Evolutionary conservation across 768 basidiomycete genomes (phyloP), one percentile per base, ranked within the genome.

Genomic region (Strobilomyces echinocephalus): DNA sequence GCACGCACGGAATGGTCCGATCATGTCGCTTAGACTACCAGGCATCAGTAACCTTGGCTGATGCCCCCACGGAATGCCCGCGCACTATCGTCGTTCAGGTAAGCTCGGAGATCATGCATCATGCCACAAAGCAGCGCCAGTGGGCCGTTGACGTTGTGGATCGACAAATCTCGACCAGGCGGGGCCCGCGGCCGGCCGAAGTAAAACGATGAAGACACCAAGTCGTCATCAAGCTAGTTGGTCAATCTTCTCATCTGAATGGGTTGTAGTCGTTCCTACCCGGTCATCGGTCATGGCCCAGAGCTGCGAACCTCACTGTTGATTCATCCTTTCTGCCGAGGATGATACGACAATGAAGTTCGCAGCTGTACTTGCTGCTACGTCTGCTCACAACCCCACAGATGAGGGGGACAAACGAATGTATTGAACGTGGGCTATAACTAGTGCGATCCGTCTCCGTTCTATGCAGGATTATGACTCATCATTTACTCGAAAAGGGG

Each of bases 401-500:
- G 24, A 24, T 24, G 24, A n/a, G 24, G 24, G 4, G 24, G 24
- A 24, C 24, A 2, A 24, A 24, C 4, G 24, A 24, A 24, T 24
- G 4, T 24, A 24, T 24, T 24, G 24, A 24, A 24, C 24, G 4
- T 24, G 24, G 24, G 24, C 24, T 24, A 24, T 2, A 4, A n/a
- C n/a, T n/a, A n/a, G n/a, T n/a, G n/a, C n/a, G n/a, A n/a, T n/a
- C n/a, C n/a, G n/a, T n/a, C n/a, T 24, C 24, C 24, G 24, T 24
- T 24, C 24, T 2, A 4, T 24, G 24, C 24, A 50, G 15, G n/a
- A 18, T 10, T 33, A 63, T 61, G 46, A 63, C 46, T 54, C 62
- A 62, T 65, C 60, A 49, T 51, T 52, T 53, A 26, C 50, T 43
- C 53, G 51, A 36, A 49, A 54, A 63, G 49, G 54, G 63, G 63